These are phyloP conservation scores for Thuja plicata DNA, from an alignment of 83 land plant genomes.

Conservation along the genomic window DNA sequence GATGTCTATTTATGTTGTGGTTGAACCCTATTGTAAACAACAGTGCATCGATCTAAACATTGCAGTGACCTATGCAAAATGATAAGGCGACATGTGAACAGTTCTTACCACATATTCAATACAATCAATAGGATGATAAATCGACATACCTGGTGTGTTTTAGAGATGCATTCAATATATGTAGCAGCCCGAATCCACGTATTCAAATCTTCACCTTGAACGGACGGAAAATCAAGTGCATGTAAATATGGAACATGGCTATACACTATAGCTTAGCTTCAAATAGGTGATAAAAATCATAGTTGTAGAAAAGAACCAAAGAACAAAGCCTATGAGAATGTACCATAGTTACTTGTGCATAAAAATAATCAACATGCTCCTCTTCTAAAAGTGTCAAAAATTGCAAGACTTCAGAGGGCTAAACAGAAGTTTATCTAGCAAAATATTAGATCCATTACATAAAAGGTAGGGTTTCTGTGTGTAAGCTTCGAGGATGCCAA, in stretches of 20 bases:
- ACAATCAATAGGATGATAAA: too few relatives aligned
- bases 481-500: too few relatives aligned
- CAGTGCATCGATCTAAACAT: too few relatives aligned
- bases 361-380: background rate
- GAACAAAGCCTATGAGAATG: background rate
- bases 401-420: background rate
- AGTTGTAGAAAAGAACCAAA: background rate
- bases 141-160: constrained; percentile 70
- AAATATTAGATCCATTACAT: too few relatives aligned
- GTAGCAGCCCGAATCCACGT: constrained; percentile 68
- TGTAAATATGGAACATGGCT: background rate
- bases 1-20: too few relatives aligned
- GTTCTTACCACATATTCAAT: too few relatives aligned
- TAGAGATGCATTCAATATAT: constrained; percentile 82
- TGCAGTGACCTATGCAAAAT: too few relatives aligned
- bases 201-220: constrained; percentile 74
- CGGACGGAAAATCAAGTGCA: background rate
- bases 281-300: background rate
- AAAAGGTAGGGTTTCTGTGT: too few relatives aligned
- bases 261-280: background rate
- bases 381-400: background rate
- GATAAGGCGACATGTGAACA: too few relatives aligned
- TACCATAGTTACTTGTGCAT: background rate
- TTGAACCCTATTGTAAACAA: too few relatives aligned
- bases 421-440: background rate